These are phyloP conservation scores for Leccinum arenicola DNA, from an alignment of 768 basidiomycete genomes.

Conservation along the genomic window DNA sequence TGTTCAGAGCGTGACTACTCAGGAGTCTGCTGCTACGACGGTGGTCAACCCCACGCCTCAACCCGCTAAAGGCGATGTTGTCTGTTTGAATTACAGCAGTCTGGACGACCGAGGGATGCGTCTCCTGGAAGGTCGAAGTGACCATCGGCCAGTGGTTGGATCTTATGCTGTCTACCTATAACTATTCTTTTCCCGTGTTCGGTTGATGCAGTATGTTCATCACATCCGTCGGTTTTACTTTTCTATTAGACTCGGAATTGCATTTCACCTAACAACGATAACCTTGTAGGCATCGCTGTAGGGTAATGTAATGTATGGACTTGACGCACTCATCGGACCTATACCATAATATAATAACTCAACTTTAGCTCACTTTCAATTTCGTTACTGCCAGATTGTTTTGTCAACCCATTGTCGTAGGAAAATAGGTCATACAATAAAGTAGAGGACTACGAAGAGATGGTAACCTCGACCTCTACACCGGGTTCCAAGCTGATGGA, in stretches of 20 bases:
- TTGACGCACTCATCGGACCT: slow-evolving; percentile 11
- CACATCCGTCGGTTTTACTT: slow-evolving; percentile 4
- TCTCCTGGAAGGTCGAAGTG: slow-evolving; percentile 72
- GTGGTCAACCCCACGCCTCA: slow-evolving; percentile 19
- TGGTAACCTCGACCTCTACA: slow-evolving; percentile 98
- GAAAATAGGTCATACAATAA: slow-evolving; percentile 1
- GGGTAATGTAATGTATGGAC: slow-evolving; percentile 16
- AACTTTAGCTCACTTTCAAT: background rate
- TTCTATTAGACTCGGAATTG: slow-evolving; percentile 3
- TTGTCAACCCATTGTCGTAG: slow-evolving; percentile 4
- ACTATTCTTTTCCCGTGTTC: slow-evolving; percentile 9
- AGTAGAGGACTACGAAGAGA: slow-evolving; percentile 56
- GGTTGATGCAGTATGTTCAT: slow-evolving; percentile 7
- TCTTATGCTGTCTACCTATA: slow-evolving; percentile 68
- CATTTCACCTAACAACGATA: slow-evolving; percentile 11
- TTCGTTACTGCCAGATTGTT: background rate
- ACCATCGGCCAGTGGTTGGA: slow-evolving; percentile 85
- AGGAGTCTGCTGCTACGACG: slow-evolving; percentile 22
- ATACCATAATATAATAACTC: slow-evolving; percentile 5
- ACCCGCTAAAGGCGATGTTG: slow-evolving; percentile 63
- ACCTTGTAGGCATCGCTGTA: slow-evolving; percentile 17
- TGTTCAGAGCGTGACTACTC: slow-evolving; percentile 27
- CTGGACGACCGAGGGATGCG: slow-evolving; percentile 76
- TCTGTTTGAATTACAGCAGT: slow-evolving; percentile 69
- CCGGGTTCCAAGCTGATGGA: slow-evolving; percentile 98